Evolutionary conservation across 768 basidiomycete species (phyloP).

Genomic region (Rhodosporidiobolus sp.): DNA sequence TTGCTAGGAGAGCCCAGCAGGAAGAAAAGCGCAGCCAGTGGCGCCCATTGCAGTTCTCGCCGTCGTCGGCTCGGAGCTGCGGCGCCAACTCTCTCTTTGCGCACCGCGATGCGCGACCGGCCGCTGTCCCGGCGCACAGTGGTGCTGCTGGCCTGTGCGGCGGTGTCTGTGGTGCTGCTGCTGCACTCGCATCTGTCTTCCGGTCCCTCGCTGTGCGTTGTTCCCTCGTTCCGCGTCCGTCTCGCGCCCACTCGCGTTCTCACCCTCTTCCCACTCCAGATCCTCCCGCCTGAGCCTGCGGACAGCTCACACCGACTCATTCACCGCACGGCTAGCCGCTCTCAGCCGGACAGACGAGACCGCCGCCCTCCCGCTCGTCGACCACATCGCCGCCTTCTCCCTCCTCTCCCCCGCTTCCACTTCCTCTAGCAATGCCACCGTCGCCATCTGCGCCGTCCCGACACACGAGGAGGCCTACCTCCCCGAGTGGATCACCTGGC

Average conservation of each 20-base stretch:
- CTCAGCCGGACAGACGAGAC: background rate
- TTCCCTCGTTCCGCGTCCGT: background rate
- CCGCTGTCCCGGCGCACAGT: background rate
- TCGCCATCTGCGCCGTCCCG: constrained; percentile 35
- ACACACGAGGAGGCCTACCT: constrained; percentile 34
- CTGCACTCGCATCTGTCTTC: background rate
- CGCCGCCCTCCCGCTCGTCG: constrained; percentile 17
- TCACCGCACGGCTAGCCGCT: background rate
- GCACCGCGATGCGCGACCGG: background rate
- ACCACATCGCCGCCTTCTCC: constrained; percentile 22
- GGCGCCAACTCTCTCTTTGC: background rate
- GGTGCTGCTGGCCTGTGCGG: background rate
- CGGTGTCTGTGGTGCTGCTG: background rate
- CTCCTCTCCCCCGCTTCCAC: constrained; percentile 10
- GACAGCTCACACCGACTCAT: background rate
- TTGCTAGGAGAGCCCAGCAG: too few species aligned
- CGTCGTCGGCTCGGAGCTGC: too few species aligned
- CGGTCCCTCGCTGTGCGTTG: background rate
- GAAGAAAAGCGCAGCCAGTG: too few species aligned
- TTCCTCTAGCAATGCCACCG: background rate
- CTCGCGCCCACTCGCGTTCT: background rate
- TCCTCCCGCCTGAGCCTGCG: background rate
- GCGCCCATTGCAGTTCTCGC: too few species aligned
- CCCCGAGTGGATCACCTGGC: constrained; percentile 39
- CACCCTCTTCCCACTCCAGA: background rate